Evolutionary conservation across 78 protist genomes (phyloP).

Genomic region (Dictyostelium intermedium): DNA sequence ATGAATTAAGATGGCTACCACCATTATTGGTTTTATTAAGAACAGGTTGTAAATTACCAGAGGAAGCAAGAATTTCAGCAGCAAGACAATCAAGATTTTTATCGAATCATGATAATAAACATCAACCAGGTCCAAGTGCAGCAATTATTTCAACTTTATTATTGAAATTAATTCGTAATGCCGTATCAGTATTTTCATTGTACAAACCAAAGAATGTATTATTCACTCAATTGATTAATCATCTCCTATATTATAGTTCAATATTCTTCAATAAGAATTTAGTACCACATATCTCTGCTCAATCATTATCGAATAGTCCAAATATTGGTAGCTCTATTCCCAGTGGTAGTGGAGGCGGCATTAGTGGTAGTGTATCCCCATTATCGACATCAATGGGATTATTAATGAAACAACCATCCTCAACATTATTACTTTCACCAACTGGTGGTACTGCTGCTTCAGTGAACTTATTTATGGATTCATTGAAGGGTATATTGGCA

Average conservation of each 20-base stretch:
- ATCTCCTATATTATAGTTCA: constrained; percentile 36
- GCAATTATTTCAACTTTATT: constrained; percentile 21
- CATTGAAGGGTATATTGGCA: neutral
- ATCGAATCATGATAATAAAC: constrained; percentile 56
- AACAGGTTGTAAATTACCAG: constrained; percentile 63
- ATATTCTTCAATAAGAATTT: constrained; percentile 40
- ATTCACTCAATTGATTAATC: constrained; percentile 33
- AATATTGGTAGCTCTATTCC: neutral
- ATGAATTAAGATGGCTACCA: constrained; percentile 66
- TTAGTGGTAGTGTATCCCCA: neutral
- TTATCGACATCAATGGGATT: neutral
- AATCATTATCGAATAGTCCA: constrained; percentile 4
- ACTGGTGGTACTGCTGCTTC: neutral
- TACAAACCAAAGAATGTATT: constrained; percentile 30
- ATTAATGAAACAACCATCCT: neutral
- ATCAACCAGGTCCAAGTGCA: constrained; percentile 51
- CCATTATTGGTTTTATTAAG: constrained; percentile 20
- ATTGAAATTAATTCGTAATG: constrained; percentile 36
- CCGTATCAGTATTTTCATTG: neutral
- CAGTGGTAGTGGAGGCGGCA: neutral
- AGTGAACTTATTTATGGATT: neutral
- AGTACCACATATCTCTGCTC: constrained; percentile 14
- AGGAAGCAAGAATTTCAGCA: constrained; percentile 64
- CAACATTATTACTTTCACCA: neutral
- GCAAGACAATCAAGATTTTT: constrained; percentile 64